Evolutionary conservation across 768 basidiomycete genomes (phyloP).

Genomic region (Tubosaeta sp.): DNA sequence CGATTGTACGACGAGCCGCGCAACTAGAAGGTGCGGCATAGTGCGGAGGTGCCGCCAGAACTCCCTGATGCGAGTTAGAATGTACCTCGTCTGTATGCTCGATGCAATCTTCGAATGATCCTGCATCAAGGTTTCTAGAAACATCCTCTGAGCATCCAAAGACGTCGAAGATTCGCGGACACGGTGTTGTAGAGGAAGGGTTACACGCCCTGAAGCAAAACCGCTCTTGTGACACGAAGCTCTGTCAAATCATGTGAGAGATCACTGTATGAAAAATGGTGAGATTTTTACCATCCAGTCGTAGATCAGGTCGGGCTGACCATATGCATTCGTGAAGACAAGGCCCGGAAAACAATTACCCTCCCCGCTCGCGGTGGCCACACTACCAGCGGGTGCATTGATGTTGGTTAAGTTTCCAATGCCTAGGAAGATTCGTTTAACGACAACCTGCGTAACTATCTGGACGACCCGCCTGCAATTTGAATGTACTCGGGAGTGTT

Average conservation of each 20-base stretch:
- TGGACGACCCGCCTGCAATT: constrained; percentile 46
- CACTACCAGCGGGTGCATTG: constrained; percentile 58
- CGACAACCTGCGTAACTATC: constrained; percentile 15
- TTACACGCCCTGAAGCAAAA: constrained; percentile 77
- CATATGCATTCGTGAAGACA: constrained; percentile 72
- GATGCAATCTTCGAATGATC: constrained; percentile 47
- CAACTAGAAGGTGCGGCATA: constrained; percentile 63
- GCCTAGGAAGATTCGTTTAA: constrained; percentile 40
- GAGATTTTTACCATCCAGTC: constrained; percentile 61
- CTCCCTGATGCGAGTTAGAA: constrained; percentile 65
- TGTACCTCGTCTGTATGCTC: constrained; percentile 50
- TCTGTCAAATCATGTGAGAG: constrained; percentile 34
- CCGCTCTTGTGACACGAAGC: constrained; percentile 53
- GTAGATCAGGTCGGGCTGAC: constrained; percentile 50
- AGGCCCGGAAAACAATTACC: constrained; percentile 63
- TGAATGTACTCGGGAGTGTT: constrained; percentile 74
- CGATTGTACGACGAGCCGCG: constrained; percentile 45
- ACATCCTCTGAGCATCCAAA: constrained; percentile 65
- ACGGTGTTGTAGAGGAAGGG: constrained; percentile 43
- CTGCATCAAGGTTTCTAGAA: constrained; percentile 45
- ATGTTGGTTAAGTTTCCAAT: constrained; percentile 61
- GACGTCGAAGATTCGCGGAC: constrained; percentile 55
- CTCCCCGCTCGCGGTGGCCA: constrained; percentile 51
- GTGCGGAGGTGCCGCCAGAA: constrained; percentile 49
- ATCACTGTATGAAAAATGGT: constrained; percentile 3